phyloP scores from a whole-genome alignment of 2,329 filamentous ascomycete genomes.

The Ascochyta koolunga region DNA sequence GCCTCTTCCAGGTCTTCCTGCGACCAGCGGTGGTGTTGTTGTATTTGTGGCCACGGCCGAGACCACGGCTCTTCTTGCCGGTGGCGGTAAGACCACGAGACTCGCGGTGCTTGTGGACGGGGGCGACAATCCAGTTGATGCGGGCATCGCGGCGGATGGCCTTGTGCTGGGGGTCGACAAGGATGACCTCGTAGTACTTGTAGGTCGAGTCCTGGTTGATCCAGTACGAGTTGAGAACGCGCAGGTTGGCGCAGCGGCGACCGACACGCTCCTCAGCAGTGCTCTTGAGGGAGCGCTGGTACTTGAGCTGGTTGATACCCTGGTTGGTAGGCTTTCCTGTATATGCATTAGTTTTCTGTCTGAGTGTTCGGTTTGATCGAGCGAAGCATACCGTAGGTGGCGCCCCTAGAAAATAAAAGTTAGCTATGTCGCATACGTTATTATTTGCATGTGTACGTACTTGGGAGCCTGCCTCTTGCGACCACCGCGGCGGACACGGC shows the following conservation, averaged over 20 bases:
- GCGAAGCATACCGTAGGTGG: slow-evolving; percentile 84
- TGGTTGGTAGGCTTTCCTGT: slow-evolving; percentile 99
- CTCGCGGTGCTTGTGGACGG: slow-evolving; percentile 99
- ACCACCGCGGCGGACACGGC: slow-evolving; percentile 97
- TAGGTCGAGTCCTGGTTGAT: slow-evolving; percentile 99
- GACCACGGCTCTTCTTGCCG: slow-evolving; percentile 99
- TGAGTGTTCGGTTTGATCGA: slow-evolving; percentile 2
- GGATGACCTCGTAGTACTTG: slow-evolving; percentile 99
- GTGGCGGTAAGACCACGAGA: slow-evolving; percentile 94
- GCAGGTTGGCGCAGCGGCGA: slow-evolving; percentile 97
- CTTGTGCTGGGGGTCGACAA: slow-evolving; percentile 99
- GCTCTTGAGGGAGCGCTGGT: slow-evolving; percentile 97
- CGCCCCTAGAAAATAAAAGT: slow-evolving; percentile 68
- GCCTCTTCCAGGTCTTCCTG: slow-evolving; percentile 99
- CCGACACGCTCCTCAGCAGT: slow-evolving; percentile 99
- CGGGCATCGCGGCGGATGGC: slow-evolving; percentile 98
- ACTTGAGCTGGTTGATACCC: slow-evolving; percentile 99
- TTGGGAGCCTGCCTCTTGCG: slow-evolving; percentile 96
- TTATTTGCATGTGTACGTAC: slow-evolving; percentile 29
- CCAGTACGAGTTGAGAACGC: slow-evolving; percentile 99
- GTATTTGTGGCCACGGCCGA: slow-evolving; percentile 99
- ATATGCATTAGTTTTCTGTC: slow-evolving; percentile 29
- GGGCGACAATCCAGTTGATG: slow-evolving; percentile 99
- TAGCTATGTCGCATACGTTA: slow-evolving; percentile 26
- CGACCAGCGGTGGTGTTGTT: slow-evolving; percentile 97